Base-by-base conservation (phyloP, 495 filamentous ascomycete genomes). In the Trichoderma asperelloides region DNA sequence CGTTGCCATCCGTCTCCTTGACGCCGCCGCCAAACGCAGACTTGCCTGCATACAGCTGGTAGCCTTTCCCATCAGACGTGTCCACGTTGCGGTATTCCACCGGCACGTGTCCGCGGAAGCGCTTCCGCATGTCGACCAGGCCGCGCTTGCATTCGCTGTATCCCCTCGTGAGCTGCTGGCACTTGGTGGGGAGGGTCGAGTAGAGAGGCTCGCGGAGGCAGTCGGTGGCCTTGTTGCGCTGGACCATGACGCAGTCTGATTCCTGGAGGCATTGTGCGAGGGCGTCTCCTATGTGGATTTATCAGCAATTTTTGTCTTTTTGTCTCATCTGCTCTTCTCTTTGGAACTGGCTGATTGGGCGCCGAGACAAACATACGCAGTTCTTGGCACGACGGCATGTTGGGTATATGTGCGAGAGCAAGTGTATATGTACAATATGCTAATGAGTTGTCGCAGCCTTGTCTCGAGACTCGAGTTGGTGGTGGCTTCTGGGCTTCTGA, bases 111-210 rank as follows among this genome's bases (percentile, higher is more conserved):
- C 95, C 96, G 55, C 96, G 85, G 80, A 98, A 98, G 27, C 96
- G 89, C 78, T 98, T 98, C 74, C 96, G 89, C 96, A 98, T 98
- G 78, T 98, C 95, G 73, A 98, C 86, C 87, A 96, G 86, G 64
- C 96, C 95, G 66, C 93, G 89, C 73, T 96, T 96, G 86, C 95
- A 98, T 74, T 97, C 89, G 74, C 89, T 88, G 73, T 95, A 97
- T 37, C 91, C 93, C 75, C 89, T 91, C 76, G 91, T 90, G 66
- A 98, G 83, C 75, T 97, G 96, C 76, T 96, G 95, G 76, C 95
- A 98, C 78, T 87, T 86, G 40, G 84, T 87, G 18, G 95, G 95
- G 18, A 98, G 85, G 13, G 87, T 86, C 37, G 95, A 87, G 72
- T 82, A 77, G 37, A 93, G 83, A 0, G 94, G 95, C 21, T 86